phyloP scores from a whole-genome alignment of 305 asterid genomes.

The Petunia hybrid region DNA sequence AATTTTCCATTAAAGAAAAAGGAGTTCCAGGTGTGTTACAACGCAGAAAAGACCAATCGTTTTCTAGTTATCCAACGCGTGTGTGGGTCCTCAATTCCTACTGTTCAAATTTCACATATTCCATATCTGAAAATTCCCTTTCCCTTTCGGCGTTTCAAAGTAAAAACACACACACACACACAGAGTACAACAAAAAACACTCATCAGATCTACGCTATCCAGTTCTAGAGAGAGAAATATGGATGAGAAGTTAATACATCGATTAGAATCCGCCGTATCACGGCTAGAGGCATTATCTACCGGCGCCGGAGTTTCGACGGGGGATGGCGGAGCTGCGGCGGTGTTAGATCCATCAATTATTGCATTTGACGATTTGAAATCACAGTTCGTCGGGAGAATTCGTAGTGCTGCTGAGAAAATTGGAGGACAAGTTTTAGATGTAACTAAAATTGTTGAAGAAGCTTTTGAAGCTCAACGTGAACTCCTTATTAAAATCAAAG shows the following conservation, averaged over 20 bases:
- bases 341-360: slow-evolving; percentile 86
- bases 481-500: slow-evolving; percentile 79
- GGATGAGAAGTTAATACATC: slow-evolving; percentile 80
- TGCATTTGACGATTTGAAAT: slow-evolving; percentile 82
- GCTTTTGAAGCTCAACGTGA: slow-evolving; percentile 78
- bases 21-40: background rate
- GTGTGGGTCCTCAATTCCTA: background rate
- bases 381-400: slow-evolving; percentile 67
- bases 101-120: background rate
- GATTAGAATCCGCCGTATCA: slow-evolving; percentile 92
- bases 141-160: slow-evolving; percentile 9
- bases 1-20: too few species aligned
- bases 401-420: slow-evolving; percentile 80
- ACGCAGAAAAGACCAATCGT: background rate
- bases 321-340: slow-evolving; percentile 54
- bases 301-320: slow-evolving; percentile 49
- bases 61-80: background rate
- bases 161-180: background rate
- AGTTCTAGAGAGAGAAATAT: slow-evolving; percentile 28
- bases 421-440: slow-evolving; percentile 86
- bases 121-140: background rate
- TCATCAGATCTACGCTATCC: slow-evolving; percentile 30
- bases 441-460: slow-evolving; percentile 65
- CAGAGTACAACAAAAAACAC: slow-evolving; percentile 7
- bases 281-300: slow-evolving; percentile 76